These are phyloP conservation scores for Quercus mongolica DNA, from an alignment of 306 rosid species.

Conservation along the genomic window DNA sequence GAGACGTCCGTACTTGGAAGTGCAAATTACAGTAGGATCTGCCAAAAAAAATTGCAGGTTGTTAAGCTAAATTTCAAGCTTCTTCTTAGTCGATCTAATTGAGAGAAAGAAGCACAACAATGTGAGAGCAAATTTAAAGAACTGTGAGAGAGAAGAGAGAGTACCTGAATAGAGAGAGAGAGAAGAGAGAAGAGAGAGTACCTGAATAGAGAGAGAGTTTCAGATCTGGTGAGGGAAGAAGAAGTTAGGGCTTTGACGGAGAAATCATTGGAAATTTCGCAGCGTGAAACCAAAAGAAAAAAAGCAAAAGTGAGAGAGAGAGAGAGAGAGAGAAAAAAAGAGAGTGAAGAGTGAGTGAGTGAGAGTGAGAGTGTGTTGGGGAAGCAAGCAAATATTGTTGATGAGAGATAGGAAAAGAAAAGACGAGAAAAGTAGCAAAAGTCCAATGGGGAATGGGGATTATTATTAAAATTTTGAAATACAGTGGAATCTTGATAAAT, in stretches of 20 bases:
- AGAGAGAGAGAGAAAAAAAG: slow-evolving; percentile 6
- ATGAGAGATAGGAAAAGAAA: neutral
- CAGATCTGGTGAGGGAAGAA: slow-evolving; percentile 48
- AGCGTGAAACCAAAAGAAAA: slow-evolving; percentile 36
- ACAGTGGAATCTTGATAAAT: no score
- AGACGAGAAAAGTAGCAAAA: neutral
- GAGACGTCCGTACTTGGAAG: neutral
- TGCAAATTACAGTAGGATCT: slow-evolving; percentile 26
- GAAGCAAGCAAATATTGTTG: neutral
- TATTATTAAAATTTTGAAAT: no score
- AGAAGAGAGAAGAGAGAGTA: neutral
- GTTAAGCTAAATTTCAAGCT: slow-evolving; percentile 15
- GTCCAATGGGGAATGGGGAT: neutral
- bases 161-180: neutral
- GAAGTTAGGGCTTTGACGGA: slow-evolving; percentile 30
- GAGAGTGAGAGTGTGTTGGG: neutral
- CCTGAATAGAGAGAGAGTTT: slow-evolving; percentile 12
- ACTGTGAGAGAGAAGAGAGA: neutral
- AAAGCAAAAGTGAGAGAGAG: slow-evolving; percentile 18
- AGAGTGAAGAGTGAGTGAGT: neutral
- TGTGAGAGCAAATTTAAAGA: neutral
- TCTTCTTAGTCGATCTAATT: slow-evolving; percentile 21
- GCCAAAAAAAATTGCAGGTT: slow-evolving; percentile 33
- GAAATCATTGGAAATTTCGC: slow-evolving; percentile 25
- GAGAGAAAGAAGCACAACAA: slow-evolving; percentile 1